Evolutionary conservation across 2,329 filamentous ascomycete genomes (phyloP).

Genomic region (Exserohilum rostratum): DNA sequence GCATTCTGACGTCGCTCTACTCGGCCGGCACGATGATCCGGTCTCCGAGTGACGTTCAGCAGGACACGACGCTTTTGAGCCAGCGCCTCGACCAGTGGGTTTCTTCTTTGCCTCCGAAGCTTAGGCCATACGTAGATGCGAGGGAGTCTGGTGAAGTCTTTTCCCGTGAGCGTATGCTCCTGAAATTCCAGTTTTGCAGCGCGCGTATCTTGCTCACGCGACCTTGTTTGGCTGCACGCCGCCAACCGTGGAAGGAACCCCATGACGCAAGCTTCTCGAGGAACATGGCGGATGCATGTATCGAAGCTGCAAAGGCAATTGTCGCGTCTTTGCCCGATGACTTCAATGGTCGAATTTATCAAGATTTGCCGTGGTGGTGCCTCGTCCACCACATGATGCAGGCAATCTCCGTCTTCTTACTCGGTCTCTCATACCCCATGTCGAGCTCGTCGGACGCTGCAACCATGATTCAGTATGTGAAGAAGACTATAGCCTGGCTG

Average conservation of each 20-base stretch:
- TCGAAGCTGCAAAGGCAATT: constrained; percentile 46
- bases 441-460: constrained; percentile 27
- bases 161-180: constrained; percentile 37
- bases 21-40: constrained; percentile 40
- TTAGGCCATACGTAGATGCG: constrained; percentile 32
- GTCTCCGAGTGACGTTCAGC: constrained; percentile 44
- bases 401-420: constrained; percentile 46
- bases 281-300: constrained; percentile 43
- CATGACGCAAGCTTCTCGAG: constrained; percentile 35
- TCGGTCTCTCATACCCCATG: constrained; percentile 43
- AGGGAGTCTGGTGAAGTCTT: constrained; percentile 4
- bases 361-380: constrained; percentile 51
- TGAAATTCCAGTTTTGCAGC: constrained; percentile 46
- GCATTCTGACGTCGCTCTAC: constrained; percentile 47
- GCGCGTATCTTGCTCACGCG: constrained; percentile 51
- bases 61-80: constrained; percentile 39
- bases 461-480: constrained; percentile 29
- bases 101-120: constrained; percentile 34
- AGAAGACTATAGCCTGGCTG: constrained; percentile 45
- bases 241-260: constrained; percentile 20
- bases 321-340: constrained; percentile 46
- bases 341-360: constrained; percentile 37
- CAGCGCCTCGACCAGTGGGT: constrained; percentile 46
- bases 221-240: constrained; percentile 44
- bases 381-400: constrained; percentile 51